phyloP scores from a whole-genome alignment of 257 asterid species.

The Solanum stenotomum region DNA sequence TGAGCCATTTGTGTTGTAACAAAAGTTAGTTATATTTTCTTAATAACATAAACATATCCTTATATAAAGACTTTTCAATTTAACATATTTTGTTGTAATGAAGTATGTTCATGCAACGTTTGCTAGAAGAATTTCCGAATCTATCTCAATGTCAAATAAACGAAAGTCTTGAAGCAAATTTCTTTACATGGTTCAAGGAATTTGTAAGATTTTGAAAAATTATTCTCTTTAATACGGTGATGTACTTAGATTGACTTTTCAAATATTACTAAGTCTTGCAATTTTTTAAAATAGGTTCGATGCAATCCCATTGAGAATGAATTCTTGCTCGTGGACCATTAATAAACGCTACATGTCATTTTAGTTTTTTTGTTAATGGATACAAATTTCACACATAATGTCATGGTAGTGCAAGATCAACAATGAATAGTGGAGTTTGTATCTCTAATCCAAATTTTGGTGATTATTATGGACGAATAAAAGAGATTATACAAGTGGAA shows the following conservation, averaged over 20 bases:
- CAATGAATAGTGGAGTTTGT: background rate
- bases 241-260: background rate
- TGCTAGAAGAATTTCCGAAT: background rate
- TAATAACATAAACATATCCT: background rate
- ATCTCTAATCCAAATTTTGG: background rate
- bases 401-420: background rate
- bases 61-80: background rate
- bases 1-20: background rate
- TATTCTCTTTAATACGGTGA: background rate
- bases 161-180: background rate
- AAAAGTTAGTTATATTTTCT: no score
- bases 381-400: background rate
- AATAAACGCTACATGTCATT: background rate
- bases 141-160: background rate
- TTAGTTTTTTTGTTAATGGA: background rate
- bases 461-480: background rate
- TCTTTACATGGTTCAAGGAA: background rate
- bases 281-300: background rate
- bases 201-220: background rate
- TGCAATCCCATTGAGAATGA: background rate
- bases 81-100: background rate
- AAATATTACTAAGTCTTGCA: background rate
- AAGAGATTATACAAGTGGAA: no score
- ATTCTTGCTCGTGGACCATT: background rate
- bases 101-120: background rate